Conservation (phyloP, 441 rosid species). For the Gossypium davidsonii region DNA sequence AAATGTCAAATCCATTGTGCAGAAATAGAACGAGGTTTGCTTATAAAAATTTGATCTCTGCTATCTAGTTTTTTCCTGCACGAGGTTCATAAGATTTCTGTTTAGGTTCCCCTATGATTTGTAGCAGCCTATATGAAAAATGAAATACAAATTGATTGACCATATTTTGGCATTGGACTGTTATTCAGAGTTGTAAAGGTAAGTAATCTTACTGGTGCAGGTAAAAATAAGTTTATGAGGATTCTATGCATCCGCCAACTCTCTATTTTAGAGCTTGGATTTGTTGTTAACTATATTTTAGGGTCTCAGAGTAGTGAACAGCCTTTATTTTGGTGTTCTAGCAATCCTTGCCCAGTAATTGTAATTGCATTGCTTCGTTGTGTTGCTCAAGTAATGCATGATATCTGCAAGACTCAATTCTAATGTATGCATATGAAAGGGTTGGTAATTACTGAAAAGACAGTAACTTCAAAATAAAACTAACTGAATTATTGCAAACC, state of each 20-base stretch:
- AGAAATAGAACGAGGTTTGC: conserved; percentile 23
- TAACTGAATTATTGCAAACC: not conserved
- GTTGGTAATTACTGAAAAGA: not conserved
- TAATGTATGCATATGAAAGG: not conserved
- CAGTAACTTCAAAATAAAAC: not conserved
- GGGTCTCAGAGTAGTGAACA: not conserved
- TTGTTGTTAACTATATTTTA: not conserved
- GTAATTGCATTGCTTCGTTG: not conserved
- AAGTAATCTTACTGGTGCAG: not conserved
- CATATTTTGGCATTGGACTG: not conserved
- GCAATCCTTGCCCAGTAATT: not conserved
- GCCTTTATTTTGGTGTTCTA: not conserved
- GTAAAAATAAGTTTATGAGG: not conserved
- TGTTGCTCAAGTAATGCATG: not conserved
- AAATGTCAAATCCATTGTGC: conserved; percentile 42
- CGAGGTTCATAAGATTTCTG: not conserved
- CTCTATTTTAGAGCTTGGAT: not conserved
- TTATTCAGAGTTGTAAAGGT: not conserved
- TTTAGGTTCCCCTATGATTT: not conserved
- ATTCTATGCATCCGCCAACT: not conserved
- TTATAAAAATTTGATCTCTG: not conserved
- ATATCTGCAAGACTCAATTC: not conserved
- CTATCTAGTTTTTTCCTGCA: not conserved
- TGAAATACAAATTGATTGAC: not conserved
- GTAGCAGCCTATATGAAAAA: not conserved